Conservation (phyloP, 2,329 filamentous ascomycete genomes). For the Exophiala oligosperma region DNA sequence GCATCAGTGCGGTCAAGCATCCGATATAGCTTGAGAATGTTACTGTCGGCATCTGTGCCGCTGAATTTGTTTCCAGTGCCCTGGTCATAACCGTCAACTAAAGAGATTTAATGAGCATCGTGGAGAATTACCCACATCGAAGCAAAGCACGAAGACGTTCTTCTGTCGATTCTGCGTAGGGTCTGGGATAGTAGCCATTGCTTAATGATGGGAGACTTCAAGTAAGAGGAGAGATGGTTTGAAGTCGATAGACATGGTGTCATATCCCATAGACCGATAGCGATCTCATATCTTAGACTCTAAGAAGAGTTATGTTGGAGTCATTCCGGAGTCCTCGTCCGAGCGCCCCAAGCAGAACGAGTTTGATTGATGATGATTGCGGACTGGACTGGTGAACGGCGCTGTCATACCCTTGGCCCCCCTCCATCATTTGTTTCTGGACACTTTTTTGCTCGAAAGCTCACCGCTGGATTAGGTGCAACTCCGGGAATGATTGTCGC, state of each 20-base stretch:
- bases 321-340: no score
- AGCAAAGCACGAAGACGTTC: conserved; percentile 24
- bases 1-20: conserved; percentile 32
- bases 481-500: no score
- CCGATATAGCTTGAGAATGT: conserved; percentile 49
- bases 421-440: no score
- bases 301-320: no score
- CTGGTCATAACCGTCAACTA: conserved; percentile 29
- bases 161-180: conserved; percentile 12
- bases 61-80: conserved; percentile 47
- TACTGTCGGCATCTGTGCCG: conserved; percentile 47
- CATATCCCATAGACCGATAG: no score
- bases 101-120: neutral
- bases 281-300: no score
- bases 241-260: neutral
- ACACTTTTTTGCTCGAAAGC: no score
- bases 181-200: conserved; percentile 12
- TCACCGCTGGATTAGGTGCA: no score
- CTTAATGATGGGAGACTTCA: neutral
- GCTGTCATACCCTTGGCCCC: no score
- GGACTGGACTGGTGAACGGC: no score
- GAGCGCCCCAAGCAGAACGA: neutral
- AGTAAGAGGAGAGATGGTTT: neutral
- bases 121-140: conserved; percentile 17
- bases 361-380: no score